Evolutionary conservation across 2,329 filamentous ascomycete genomes (phyloP), one percentile per base, ranked within the genome.

Genomic region (Phialophora verrucosa): DNA sequence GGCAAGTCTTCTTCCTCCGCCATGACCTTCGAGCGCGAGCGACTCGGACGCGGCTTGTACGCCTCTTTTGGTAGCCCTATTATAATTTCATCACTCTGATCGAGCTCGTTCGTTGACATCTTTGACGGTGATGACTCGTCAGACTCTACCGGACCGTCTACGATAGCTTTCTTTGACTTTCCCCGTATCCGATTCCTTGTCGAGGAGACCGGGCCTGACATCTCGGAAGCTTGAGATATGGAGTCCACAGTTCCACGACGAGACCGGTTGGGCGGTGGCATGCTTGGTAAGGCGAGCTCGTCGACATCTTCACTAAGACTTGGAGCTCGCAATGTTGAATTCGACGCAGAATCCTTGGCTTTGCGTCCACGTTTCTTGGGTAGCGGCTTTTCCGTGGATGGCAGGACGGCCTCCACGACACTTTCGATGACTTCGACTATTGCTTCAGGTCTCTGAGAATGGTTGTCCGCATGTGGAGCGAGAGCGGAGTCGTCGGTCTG

Each of bases 41-140:
- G 70, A 58, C 71, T 73, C 17, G 70, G 72, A n/a, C 72, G 69
- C 8, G 72, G 72, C 56, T 71, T 70, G 59, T 73, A 73, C 14
- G 62, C 49, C 50, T 73, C 72, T 38, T 70, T 71, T 25, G 72
- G 71, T 11, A 73, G 47, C 7, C 70, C 72, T 59, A 73, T 72
- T 23, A 72, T 38, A 17, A 53, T 59, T 64, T 72, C 70, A 31
- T 73, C 68, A 50, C 69, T 65, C 14, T 71, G 63, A 49, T 69
- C 51, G 38, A 73, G 49, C 31, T 73, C 72, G 59, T 67, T 70
- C n/a, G 57, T 65, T 7, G 67, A 62, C 25, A 67, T 59, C 50
- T 71, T 71, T 7, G 58, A 44, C 6, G 56, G 59, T 7, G 65
- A 62, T 12, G 49, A 59, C 25, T 65, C 66, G 6, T 56, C 31